These are phyloP conservation scores for Saccharum spontaneum DNA, from an alignment of 176 grass and related monocot genomes.

Conservation along the genomic window DNA sequence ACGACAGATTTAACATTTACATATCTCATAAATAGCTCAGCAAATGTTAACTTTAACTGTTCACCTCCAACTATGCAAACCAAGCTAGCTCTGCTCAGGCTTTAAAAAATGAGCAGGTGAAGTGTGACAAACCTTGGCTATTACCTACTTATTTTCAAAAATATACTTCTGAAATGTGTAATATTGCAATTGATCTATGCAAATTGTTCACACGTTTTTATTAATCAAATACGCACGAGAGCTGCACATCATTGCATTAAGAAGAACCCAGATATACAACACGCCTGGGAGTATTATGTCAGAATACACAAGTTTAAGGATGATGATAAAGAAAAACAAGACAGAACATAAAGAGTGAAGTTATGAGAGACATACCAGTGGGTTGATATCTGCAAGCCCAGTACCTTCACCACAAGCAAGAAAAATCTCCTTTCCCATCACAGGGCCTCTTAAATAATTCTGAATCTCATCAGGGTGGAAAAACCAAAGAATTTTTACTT, in stretches of 20 bases:
- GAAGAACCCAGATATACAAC: background rate
- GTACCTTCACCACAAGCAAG: constrained; percentile 59
- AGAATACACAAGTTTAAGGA: background rate
- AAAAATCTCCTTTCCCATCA: constrained; percentile 67
- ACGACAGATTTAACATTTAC: constrained; percentile 11
- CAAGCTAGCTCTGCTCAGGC: background rate
- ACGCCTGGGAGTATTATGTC: too few species aligned
- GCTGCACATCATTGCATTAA: too few species aligned
- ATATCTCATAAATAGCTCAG: background rate
- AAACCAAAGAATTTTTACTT: constrained; percentile 79
- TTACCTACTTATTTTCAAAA: background rate
- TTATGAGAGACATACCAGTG: constrained; percentile 43
- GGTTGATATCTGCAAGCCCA: constrained; percentile 60
- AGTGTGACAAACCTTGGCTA: background rate
- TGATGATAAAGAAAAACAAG: background rate
- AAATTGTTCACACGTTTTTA: background rate
- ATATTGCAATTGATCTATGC: background rate
- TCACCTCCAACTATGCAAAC: constrained; percentile 7
- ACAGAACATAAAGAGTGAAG: background rate
- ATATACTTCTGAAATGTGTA: constrained; percentile 29
- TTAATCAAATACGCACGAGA: background rate
- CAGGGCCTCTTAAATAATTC: constrained; percentile 40
- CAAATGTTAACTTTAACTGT: constrained; percentile 7
- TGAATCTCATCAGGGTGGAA: constrained; percentile 57
- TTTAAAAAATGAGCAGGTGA: constrained; percentile 13